Evolutionary conservation across 352 stramenopile species (phyloP), one percentile per base, ranked within the genome.

Genomic region (Nothophytophthora sp.): DNA sequence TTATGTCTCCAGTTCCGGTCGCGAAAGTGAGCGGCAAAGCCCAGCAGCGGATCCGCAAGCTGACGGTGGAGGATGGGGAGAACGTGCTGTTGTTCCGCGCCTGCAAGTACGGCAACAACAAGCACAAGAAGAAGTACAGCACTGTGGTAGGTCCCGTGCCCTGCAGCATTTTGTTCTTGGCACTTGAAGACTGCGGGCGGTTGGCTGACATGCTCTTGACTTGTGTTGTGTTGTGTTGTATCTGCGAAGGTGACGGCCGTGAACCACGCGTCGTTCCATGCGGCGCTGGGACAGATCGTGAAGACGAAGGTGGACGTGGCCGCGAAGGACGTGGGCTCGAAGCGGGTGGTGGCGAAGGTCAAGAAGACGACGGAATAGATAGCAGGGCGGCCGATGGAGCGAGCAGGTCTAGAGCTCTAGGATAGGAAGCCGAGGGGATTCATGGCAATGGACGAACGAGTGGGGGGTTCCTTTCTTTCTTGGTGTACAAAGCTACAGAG

Each of bases 81-180:
- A 65, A 76, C 47, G 75, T 86, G 52, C 54, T 90, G 63, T 71
- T 92, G 38, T 90, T 91, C 46, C 83, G 81, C 41, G 79, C 69
- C 10, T 76, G 61, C 44, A 86, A 90, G 35, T 91, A 92, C 50
- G 83, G 83, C 53, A 94, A 94, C 70, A 94, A 94, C 61, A 85
- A 85, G 63, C 81, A 92, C 75, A 94, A 94, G 77, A 76, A 72
- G 57, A 94, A 94, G 64, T 84, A 81, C 63, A 90, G 81, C 59
- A 83, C 83, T 8, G 67, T 80, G 59, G 83, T 90, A 63, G 27
- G 63, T 38, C 13, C 3, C 16, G 18, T 12, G 4, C 13, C 8
- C 30, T 23, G 16, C 15, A 30, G 24, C 35, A 4, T 16, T 41
- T 6, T 4, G 15, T 41, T 8, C 35, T 4, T n/a, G n/a, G n/a